A percentile compares a stretch with the other conserved stretches of the same genome.
These are phyloP conservation scores for Sporothrix sp. DNA, from an alignment of 2,329 filamentous ascomycete species.

Conservation along the genomic window DNA sequence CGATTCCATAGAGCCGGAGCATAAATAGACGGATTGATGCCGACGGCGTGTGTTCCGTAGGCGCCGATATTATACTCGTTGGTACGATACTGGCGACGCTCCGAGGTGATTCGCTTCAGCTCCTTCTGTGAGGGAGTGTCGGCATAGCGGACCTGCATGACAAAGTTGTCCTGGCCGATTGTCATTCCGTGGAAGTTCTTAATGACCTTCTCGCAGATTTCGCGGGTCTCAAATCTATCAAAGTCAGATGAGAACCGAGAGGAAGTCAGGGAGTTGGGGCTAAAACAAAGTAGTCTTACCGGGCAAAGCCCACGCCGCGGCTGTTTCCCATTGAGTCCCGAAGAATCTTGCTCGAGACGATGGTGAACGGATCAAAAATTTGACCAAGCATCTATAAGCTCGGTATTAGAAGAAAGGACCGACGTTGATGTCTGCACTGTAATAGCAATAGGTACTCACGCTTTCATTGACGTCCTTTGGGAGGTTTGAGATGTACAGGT, in stretches of 20 bases:
- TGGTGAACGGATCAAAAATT: conserved; percentile 70
- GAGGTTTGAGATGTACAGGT: conserved; percentile 95
- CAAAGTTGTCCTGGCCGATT: conserved; percentile 67
- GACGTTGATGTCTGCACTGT: too few relatives aligned
- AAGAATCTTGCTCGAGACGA: conserved; percentile 90
- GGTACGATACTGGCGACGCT: conserved; percentile 89
- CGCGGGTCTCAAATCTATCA: conserved; percentile 76
- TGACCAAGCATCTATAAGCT: conserved; percentile 60
- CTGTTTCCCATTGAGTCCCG: conserved; percentile 86
- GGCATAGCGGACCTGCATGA: conserved; percentile 90
- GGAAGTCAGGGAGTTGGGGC: neutral
- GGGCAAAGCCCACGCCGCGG: conserved; percentile 93
- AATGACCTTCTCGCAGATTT: conserved; percentile 85
- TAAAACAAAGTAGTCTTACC: conserved; percentile 46
- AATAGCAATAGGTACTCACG: conserved; percentile 40
- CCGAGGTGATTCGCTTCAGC: conserved; percentile 89
- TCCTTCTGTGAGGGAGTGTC: conserved; percentile 96
- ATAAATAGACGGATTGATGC: conserved; percentile 42
- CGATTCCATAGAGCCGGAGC: conserved; percentile 31
- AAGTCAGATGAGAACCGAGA: neutral
- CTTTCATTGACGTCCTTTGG: conserved; percentile 87
- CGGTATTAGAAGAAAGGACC: neutral
- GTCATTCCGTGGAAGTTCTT: conserved; percentile 71
- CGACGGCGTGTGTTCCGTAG: conserved; percentile 53
- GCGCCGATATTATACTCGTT: conserved; percentile 83